Evolutionary conservation across 1,284 basidiomycete species (phyloP).

Genomic region (Puccinia hordei): DNA sequence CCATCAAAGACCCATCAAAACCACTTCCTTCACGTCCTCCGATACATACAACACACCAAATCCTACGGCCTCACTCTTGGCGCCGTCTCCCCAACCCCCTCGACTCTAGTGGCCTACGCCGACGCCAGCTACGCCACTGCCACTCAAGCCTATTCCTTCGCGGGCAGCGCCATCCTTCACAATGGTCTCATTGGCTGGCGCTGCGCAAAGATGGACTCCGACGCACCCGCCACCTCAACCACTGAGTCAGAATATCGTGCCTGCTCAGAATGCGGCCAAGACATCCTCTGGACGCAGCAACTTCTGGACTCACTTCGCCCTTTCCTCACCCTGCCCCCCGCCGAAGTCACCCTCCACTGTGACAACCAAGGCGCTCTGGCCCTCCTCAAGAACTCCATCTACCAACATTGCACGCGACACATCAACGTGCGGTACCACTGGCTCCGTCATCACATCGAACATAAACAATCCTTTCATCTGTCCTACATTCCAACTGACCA

Average conservation of each 20-base stretch:
- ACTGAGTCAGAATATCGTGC: background rate
- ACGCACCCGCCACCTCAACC: background rate
- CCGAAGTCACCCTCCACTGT: background rate
- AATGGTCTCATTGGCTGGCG: background rate
- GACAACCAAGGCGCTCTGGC: background rate
- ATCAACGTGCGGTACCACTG: conserved; percentile 27
- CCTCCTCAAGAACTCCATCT: conserved; percentile 34
- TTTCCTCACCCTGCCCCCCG: background rate
- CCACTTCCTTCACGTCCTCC: background rate
- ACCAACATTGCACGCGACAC: conserved; percentile 47
- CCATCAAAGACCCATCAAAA: background rate
- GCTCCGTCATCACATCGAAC: background rate
- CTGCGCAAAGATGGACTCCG: background rate
- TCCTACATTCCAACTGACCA: background rate
- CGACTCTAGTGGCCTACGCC: background rate
- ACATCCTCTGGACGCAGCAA: background rate
- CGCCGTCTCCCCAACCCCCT: too few relatives aligned
- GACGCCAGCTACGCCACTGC: background rate
- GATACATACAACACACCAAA: background rate
- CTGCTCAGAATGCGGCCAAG: background rate
- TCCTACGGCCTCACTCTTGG: background rate
- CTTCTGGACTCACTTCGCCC: background rate
- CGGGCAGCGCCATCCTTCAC: background rate
- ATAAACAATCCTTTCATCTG: background rate
- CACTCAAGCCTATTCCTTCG: background rate